A percentile compares a stretch with the other conserved stretches of the same genome.
Evolutionary conservation across 116 monocot species (phyloP).

Genomic region (Cymodocea nodosa): DNA sequence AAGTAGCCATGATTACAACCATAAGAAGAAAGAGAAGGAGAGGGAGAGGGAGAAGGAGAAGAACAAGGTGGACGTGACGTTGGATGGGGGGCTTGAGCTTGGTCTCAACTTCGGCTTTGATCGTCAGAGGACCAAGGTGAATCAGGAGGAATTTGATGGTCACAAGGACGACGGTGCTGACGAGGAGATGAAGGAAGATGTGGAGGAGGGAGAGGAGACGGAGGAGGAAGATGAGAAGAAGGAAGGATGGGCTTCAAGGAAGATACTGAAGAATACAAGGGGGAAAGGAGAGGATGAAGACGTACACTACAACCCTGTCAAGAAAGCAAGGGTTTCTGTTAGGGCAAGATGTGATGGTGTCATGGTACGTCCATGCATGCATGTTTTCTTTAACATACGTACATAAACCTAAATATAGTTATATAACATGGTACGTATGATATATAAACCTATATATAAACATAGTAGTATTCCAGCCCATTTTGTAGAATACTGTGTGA

Average conservation of each 20-base stretch:
- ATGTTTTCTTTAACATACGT: not conserved
- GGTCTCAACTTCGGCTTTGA: not conserved
- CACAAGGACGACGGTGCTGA: not conserved
- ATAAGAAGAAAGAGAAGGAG: not conserved
- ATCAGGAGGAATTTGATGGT: not conserved
- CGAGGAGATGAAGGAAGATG: not conserved
- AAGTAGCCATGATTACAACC: not conserved
- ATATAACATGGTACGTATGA: too few species aligned
- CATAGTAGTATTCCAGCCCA: too few species aligned
- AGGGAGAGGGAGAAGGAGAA: not conserved
- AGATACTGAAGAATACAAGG: slow-evolving; percentile 1
- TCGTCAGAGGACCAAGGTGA: too few species aligned
- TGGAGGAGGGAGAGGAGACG: not conserved
- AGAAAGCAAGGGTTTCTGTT: slow-evolving; percentile 86
- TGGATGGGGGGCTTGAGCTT: not conserved
- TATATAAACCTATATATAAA: too few species aligned
- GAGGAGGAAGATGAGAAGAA: not conserved
- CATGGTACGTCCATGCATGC: slow-evolving; percentile 40
- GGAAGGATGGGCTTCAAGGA: slow-evolving; percentile 5
- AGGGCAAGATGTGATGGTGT: slow-evolving; percentile 71
- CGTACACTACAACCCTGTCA: slow-evolving; percentile 34
- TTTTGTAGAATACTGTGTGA: too few species aligned
- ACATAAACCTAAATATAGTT: too few species aligned
- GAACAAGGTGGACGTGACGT: too few species aligned
- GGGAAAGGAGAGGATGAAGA: slow-evolving; percentile 25